Conservation (phyloP, 495 filamentous ascomycete genomes). For the Penicillium herquei region DNA sequence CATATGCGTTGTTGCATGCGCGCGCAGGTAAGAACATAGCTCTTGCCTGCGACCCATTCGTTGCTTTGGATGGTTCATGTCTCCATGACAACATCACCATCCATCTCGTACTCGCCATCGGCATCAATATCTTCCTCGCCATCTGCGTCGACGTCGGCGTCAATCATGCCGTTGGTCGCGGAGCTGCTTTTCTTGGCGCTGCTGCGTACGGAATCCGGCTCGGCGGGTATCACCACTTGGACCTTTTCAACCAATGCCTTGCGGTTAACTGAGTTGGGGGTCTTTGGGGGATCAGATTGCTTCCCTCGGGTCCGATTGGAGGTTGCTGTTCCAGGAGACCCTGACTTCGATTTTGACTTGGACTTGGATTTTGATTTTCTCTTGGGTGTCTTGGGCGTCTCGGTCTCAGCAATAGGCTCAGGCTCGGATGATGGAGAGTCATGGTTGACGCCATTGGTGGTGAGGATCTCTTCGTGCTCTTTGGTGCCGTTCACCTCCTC, state of each 20-base stretch:
- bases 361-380: constrained; percentile 16
- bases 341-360: constrained; percentile 13
- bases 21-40: not conserved
- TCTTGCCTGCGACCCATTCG: not conserved
- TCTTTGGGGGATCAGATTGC: constrained; percentile 16
- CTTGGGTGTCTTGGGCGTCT: constrained; percentile 15
- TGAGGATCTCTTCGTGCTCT: not conserved
- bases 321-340: constrained; percentile 17
- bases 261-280: constrained; percentile 30
- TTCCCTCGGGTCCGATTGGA: constrained; percentile 23
- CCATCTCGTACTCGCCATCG: constrained; percentile 34
- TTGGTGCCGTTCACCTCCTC: not conserved
- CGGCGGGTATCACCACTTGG: constrained; percentile 33
- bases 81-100: constrained; percentile 41
- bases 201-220: constrained; percentile 16
- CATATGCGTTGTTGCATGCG: constrained; percentile 19
- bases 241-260: constrained; percentile 44
- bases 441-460: constrained; percentile 22
- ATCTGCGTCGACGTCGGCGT: constrained; percentile 28
- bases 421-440: not conserved
- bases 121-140: constrained; percentile 27
- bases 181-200: constrained; percentile 7
- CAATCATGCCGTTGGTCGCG: constrained; percentile 15
- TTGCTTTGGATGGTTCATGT: constrained; percentile 21
- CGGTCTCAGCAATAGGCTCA: constrained; percentile 13